A percentile compares a stretch with the other conserved stretches of the same genome.
These are phyloP conservation scores for Carex arenaria DNA, from an alignment of 202 grass and related monocot species.

Conservation along the genomic window DNA sequence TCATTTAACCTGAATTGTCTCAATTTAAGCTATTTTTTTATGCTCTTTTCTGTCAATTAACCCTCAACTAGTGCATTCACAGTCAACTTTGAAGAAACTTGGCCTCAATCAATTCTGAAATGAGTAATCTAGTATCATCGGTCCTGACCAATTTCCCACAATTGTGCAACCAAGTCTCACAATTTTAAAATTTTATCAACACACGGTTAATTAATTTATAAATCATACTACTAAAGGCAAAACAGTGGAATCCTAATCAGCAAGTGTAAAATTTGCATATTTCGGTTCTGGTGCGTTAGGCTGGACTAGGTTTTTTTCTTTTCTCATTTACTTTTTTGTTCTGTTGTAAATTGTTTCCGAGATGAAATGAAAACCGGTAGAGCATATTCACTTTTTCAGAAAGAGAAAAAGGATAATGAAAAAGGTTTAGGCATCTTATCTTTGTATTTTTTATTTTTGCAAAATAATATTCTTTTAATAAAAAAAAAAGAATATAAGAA, in stretches of 20 bases:
- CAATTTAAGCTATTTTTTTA: not conserved
- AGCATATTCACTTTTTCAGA: not conserved
- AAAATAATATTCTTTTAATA: not conserved
- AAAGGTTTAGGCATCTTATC: not conserved
- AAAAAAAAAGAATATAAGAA: not conserved
- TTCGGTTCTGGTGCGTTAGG: not conserved
- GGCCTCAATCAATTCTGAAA: not conserved
- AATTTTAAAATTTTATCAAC: not conserved
- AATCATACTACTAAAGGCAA: not conserved
- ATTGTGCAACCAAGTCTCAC: not conserved
- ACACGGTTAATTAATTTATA: not conserved
- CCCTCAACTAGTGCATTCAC: not conserved
- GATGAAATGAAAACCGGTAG: not conserved
- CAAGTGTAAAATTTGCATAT: not conserved
- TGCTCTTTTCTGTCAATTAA: not conserved
- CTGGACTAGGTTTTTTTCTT: not conserved
- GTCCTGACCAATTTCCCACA: not conserved
- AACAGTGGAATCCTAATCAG: not conserved
- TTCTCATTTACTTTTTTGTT: not conserved
- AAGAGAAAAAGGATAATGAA: not conserved
- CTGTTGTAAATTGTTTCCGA: not conserved
- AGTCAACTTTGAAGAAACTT: not conserved
- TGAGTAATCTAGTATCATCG: not conserved
- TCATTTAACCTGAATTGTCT: not conserved
- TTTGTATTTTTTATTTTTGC: not conserved